Conservation (phyloP, 1,284 basidiomycete genomes). For the Limonomyces culmigenus region DNA sequence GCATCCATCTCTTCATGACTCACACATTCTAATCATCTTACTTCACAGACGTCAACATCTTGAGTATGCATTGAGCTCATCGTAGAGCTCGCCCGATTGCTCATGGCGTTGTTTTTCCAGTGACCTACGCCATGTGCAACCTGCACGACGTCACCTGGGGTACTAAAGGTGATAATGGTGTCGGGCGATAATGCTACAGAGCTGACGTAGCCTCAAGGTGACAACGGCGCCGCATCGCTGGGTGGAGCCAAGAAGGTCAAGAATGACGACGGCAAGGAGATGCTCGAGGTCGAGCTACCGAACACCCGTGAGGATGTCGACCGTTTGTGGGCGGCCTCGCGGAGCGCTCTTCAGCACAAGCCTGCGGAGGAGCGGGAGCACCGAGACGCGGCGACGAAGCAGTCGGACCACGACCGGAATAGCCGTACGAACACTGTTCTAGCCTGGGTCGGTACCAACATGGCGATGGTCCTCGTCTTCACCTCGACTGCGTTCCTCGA, state of each 20-base stretch:
- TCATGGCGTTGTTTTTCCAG: conserved; percentile 12
- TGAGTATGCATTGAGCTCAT: conserved; percentile 28
- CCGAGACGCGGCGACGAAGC: conserved; percentile 76
- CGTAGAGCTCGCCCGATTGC: background rate
- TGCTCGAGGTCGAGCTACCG: conserved; percentile 74
- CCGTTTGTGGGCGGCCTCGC: conserved; percentile 64
- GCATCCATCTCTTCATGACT: background rate
- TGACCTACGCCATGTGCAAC: conserved; percentile 88
- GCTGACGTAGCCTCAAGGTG: conserved; percentile 74
- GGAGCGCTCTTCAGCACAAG: conserved; percentile 46
- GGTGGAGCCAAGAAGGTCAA: conserved; percentile 81
- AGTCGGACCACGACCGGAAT: conserved; percentile 73
- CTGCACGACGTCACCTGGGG: conserved; percentile 78
- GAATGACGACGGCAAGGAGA: conserved; percentile 65
- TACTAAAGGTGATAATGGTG: conserved; percentile 5
- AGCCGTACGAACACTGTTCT: conserved; percentile 75
- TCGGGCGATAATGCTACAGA: conserved; percentile 2
- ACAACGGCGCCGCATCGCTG: conserved; percentile 73
- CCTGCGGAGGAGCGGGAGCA: conserved; percentile 61
- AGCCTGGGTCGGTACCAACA: conserved; percentile 74
- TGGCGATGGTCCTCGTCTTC: conserved; percentile 69
- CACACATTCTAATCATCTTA: conserved; percentile 7
- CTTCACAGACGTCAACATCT: conserved; percentile 66
- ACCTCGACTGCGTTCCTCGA: conserved; percentile 61
- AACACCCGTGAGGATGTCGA: conserved; percentile 76